Evolutionary conservation across 257 asterid species (phyloP), one percentile per base, ranked within the genome.

Genomic region (Echium plantagineum): DNA sequence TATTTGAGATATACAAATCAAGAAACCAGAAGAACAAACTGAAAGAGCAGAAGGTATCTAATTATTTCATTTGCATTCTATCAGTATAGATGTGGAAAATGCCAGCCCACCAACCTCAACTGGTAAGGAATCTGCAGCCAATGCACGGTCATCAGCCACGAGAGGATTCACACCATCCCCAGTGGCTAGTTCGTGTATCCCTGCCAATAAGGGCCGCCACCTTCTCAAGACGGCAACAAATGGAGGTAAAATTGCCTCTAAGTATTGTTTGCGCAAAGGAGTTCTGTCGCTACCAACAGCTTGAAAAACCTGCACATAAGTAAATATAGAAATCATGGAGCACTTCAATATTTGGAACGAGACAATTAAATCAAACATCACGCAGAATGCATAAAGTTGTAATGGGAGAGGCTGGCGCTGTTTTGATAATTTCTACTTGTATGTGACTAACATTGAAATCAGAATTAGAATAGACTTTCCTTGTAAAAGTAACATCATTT

Each of bases 151-250:
- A 72, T 88, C 97, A 70, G 68, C 83, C 60, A 78, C 89, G 68
- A 91, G 96, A 74, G 98, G 98, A 76, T 91, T 91, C 75, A 78
- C 65, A 64, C 95, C 98, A 84, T 86, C 97, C 68, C 86, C 83
- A 59, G 97, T 83, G 21, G 96, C 82, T 64, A 91, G 89, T 75
- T 88, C 97, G 71, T 91, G 94, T 74, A 88, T 88, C 62, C 98
- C 96, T 28, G 97, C 90, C 89, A 91, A 79, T 65, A 91, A 95
- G 68, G 98, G 98, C 38, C 98, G 84, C 98, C 98, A 91, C 77
- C 94, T 83, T 78, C 95, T 85, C 71, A 91, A 79, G 67, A 89
- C 70, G 58, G 98, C 95, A 79, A 91, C 93, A 77, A 88, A 91
- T 58, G 96, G 97, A 66, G 98, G 98, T 72, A 91, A 64, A 74